Evolutionary conservation across 495 filamentous ascomycete species (phyloP), one percentile per base, ranked within the genome.

Genomic region (Penicillium samsonianum): DNA sequence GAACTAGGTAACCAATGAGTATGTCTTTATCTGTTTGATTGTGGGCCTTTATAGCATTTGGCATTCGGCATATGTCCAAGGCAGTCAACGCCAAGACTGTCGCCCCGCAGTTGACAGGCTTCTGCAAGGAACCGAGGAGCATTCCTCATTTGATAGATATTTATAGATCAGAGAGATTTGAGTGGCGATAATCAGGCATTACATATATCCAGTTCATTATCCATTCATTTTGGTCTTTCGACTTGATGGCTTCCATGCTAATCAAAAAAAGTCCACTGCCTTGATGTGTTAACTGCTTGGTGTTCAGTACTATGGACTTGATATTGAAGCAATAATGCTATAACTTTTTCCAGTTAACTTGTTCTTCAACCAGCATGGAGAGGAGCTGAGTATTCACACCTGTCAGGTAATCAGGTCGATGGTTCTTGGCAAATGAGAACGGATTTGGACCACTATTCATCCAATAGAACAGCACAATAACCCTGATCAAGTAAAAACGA

Each of bases 111-210:
- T 38, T 38, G 35, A 38, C 35, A 17, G 35, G 33, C 33, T 11
- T 30, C 28, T 50, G 47, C 47, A 50, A 37, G 48, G 30, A 50
- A 35, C 48, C 48, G 14, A 37, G 12, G 12, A 37, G 48, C 48
- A 50, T 50, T 38, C 19, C 31, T 26, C 11, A 17, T 46, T 46
- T 26, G 22, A 23, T 28, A 38, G 35, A n/a, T 38, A 38, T 17
- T 17, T 38, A 38, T 38, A 38, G n/a, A 37, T 16, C 14, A 8
- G n/a, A 38, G 35, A 7, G 16, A 38, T 7, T 38, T 17, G 2
- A 38, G n/a, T 38, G n/a, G 35, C 33, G 7, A 35, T 35, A 16
- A 35, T 35, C 12, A 16, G 12, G 33, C 16, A 7, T 12, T 35
- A 30, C n/a, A 7, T 30, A 35, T 37, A 8, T 37, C 33, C 4